A percentile compares a stretch with the other conserved stretches of the same genome.
Conservation (phyloP, 345 rosid genomes). For the Carallia pectinifolia region DNA sequence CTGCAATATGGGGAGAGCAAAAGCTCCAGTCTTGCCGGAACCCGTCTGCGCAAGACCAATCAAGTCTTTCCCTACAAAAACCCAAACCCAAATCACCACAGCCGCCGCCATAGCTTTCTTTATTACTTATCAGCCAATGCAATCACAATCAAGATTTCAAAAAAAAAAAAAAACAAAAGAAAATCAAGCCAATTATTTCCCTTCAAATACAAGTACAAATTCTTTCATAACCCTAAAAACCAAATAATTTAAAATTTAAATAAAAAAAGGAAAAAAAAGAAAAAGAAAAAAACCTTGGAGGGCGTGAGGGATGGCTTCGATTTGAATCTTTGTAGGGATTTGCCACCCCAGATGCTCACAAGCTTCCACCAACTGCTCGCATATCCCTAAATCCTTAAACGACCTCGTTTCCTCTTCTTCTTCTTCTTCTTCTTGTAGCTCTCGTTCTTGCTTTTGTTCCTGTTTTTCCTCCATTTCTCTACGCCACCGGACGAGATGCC, state of each 20-base stretch:
- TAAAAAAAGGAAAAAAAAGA: neutral
- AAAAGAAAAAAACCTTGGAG: conserved; percentile 49
- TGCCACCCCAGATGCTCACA: conserved; percentile 76
- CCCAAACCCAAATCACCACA: too few relatives aligned
- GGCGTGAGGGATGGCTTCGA: conserved; percentile 80
- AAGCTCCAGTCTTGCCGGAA: conserved; percentile 95
- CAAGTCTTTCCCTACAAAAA: conserved; percentile 68
- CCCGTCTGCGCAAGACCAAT: conserved; percentile 95
- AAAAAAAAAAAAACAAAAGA: too few relatives aligned
- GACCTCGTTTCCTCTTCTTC: conserved; percentile 60
- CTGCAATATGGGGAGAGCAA: conserved; percentile 85
- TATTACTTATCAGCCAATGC: too few relatives aligned
- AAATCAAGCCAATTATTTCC: too few relatives aligned
- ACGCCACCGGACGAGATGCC: too few relatives aligned
- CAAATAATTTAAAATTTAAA: too few relatives aligned
- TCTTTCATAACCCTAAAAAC: too few relatives aligned
- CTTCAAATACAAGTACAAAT: too few relatives aligned
- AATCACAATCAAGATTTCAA: too few relatives aligned
- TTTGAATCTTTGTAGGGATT: conserved; percentile 75
- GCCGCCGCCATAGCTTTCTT: too few relatives aligned
- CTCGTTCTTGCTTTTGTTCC: too few relatives aligned
- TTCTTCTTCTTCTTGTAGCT: conserved; percentile 12
- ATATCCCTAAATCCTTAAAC: conserved; percentile 67
- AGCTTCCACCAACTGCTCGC: conserved; percentile 67
- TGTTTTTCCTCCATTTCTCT: too few relatives aligned